Conservation (phyloP, 306 rosid species). For the Cucumis melo region DNA sequence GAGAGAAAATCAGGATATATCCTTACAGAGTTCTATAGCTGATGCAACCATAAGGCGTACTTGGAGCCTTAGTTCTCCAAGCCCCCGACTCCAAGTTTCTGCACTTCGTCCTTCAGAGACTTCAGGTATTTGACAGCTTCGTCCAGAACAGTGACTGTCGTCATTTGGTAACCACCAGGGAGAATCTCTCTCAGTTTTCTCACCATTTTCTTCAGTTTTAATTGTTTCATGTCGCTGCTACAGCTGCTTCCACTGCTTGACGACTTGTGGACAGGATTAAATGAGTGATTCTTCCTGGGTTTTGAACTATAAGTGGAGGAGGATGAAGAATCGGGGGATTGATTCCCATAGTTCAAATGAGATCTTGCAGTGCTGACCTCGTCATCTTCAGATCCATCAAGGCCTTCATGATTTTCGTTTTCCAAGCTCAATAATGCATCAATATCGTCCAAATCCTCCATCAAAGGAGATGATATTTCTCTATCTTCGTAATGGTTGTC, state of each 20-base stretch:
- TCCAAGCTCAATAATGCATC: constrained; percentile 89
- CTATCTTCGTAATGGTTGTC: constrained; percentile 24
- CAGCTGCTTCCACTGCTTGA: constrained; percentile 26
- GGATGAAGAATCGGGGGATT: constrained; percentile 53
- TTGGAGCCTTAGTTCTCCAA: constrained; percentile 17
- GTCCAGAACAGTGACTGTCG: constrained; percentile 50
- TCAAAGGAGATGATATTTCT: constrained; percentile 44
- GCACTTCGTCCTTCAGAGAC: constrained; percentile 83
- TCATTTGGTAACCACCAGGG: constrained; percentile 77
- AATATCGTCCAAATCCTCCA: constrained; percentile 69
- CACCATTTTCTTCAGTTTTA: constrained; percentile 76
- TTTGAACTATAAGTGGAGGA: constrained; percentile 41
- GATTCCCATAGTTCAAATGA: constrained; percentile 30
- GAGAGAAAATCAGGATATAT: not conserved
- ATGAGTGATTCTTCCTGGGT: constrained; percentile 32
- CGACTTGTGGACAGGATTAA: constrained; percentile 24
- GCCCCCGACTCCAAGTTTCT: constrained; percentile 46
- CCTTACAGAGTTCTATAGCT: not conserved
- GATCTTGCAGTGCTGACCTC: constrained; percentile 90
- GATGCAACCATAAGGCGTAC: not conserved
- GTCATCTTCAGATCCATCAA: constrained; percentile 46
- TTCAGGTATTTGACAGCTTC: constrained; percentile 88
- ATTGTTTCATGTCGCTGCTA: constrained; percentile 36
- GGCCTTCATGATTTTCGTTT: constrained; percentile 49
- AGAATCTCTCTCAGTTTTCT: constrained; percentile 55